Conservation (phyloP, 2,329 filamentous ascomycete genomes). For the Microcyclospora pomicola region DNA sequence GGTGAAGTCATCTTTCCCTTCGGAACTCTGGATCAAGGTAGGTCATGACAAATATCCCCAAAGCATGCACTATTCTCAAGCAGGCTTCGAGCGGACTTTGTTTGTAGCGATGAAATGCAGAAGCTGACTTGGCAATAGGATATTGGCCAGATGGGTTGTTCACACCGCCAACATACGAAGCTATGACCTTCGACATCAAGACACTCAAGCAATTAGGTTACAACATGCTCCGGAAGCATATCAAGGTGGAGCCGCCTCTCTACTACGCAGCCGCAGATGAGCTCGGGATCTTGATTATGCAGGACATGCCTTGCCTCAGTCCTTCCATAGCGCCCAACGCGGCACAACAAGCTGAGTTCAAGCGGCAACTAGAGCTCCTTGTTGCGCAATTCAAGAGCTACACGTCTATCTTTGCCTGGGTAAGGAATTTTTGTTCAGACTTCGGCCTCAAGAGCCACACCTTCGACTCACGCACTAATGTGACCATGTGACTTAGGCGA, state of each 20-base stretch:
- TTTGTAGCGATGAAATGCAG: not conserved
- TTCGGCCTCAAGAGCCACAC: not conserved
- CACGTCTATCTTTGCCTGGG: conserved; percentile 52
- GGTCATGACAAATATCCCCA: conserved; percentile 16
- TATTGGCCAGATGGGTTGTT: conserved; percentile 57
- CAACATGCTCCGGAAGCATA: conserved; percentile 60
- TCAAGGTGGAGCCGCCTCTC: conserved; percentile 53
- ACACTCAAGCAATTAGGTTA: conserved; percentile 52
- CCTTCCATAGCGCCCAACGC: conserved; percentile 25
- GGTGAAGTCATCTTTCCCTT: conserved; percentile 54
- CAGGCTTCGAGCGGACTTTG: not conserved
- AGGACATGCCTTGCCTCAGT: conserved; percentile 55
- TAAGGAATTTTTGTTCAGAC: conserved; percentile 10
- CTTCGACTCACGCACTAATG: not conserved
- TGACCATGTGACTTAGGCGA: conserved; percentile 26
- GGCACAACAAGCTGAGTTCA: conserved; percentile 49
- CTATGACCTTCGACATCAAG: conserved; percentile 53
- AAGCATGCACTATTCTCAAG: too few relatives aligned
- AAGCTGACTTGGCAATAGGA: not conserved
- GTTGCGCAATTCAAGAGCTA: conserved; percentile 51
- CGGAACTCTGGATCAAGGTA: conserved; percentile 54
- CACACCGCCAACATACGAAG: conserved; percentile 49
- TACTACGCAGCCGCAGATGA: conserved; percentile 56
- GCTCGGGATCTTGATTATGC: conserved; percentile 52
- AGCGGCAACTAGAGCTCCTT: conserved; percentile 47